A percentile compares a stretch with the other conserved stretches of the same genome.
phyloP scores from a whole-genome alignment of 257 asterid species.

The Plantago ovata region DNA sequence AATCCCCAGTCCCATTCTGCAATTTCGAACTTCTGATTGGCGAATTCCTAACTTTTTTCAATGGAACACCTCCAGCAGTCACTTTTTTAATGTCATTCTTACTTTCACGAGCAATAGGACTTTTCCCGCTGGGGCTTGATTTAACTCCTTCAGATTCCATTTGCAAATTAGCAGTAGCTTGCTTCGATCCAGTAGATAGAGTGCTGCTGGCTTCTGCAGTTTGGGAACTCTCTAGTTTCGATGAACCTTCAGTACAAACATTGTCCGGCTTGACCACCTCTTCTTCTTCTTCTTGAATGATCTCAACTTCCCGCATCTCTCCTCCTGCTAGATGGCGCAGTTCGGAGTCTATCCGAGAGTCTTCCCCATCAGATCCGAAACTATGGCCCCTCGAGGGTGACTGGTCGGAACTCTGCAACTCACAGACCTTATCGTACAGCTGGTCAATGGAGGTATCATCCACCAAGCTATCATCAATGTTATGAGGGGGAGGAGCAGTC shows the following conservation, averaged over 20 bases:
- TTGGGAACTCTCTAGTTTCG: conserved; percentile 38
- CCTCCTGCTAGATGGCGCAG: conserved; percentile 87
- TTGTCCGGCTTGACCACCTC: conserved; percentile 45
- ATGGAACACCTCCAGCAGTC: conserved; percentile 27
- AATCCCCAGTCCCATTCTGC: conserved; percentile 46
- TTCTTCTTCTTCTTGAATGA: conserved; percentile 74
- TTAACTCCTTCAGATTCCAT: conserved; percentile 40
- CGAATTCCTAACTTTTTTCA: conserved; percentile 31
- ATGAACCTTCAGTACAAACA: conserved; percentile 38
- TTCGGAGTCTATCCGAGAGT: conserved; percentile 84
- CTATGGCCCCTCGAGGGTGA: conserved; percentile 80
- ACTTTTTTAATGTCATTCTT: conserved; percentile 36
- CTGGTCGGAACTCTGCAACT: conserved; percentile 95
- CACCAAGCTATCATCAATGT: conserved; percentile 2
- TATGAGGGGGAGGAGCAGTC: too few relatives aligned
- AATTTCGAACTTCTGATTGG: conserved; percentile 6
- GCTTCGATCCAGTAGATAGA: conserved; percentile 41
- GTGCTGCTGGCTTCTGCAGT: conserved; percentile 28
- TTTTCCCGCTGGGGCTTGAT: conserved; percentile 54
- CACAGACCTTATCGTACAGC: conserved; percentile 83
- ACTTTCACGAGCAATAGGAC: conserved; percentile 30
- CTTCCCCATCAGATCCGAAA: conserved; percentile 93
- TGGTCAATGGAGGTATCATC: conserved; percentile 81
- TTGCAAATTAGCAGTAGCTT: conserved; percentile 29
- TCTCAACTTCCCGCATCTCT: conserved; percentile 78